Percentiles rank a stretch among this genome's conserved stretches.
Conservation (phyloP, 2,329 filamentous ascomycete genomes). For the Trichoderma cornu-damae region DNA sequence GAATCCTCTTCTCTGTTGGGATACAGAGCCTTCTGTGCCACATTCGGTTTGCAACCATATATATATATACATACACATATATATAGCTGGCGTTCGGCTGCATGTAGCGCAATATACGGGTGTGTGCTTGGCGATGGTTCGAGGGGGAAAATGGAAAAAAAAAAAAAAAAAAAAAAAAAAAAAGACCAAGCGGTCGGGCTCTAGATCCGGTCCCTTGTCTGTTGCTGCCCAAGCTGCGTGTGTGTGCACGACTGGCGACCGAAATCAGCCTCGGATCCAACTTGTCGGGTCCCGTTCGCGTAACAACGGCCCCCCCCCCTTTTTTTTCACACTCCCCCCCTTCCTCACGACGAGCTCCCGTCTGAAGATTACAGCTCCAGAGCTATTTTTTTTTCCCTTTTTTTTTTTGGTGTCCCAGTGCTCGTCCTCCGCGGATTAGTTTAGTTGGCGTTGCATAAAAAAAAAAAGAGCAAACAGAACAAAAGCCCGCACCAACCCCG, state of each 20-base stretch:
- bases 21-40: neutral
- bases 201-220: neutral
- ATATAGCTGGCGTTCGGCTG: neutral
- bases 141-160: no score
- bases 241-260: neutral
- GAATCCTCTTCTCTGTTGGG: neutral
- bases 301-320: neutral
- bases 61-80: no score
- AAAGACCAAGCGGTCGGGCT: neutral
- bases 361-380: neutral
- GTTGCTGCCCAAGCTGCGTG: neutral
- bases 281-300: slow-evolving; percentile 9
- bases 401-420: neutral
- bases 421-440: neutral
- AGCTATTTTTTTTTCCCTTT: neutral
- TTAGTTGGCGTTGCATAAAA: neutral
- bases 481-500: no score
- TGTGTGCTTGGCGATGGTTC: neutral
- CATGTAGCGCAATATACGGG: neutral
- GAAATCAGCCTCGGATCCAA: slow-evolving; percentile 10
- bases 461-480: no score
- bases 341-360: neutral
- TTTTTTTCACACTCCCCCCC: neutral
- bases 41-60: neutral
- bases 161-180: no score